Conservation (phyloP, 1,139 yeast genomes). For the Dujonia santamariae region DNA sequence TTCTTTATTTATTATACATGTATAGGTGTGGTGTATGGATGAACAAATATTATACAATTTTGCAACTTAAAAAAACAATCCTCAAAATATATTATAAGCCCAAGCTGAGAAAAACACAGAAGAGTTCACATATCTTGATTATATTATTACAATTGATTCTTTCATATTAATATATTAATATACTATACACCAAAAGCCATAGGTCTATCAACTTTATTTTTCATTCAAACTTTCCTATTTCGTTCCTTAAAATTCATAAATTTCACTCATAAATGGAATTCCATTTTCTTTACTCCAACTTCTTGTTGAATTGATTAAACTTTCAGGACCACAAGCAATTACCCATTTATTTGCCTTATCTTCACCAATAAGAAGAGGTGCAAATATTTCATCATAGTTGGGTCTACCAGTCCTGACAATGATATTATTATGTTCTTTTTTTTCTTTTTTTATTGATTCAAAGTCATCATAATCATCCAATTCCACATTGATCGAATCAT, state of each 20-base stretch:
- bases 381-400: conserved; percentile 26
- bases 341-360: conserved; percentile 46
- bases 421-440: no score
- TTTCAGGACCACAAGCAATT: conserved; percentile 69
- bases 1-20: no score
- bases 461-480: conserved; percentile 1
- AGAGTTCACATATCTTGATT: no score
- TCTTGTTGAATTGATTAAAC: conserved; percentile 47
- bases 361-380: conserved; percentile 20
- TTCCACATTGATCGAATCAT: conserved; percentile 16
- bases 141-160: no score
- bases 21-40: no score
- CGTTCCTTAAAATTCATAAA: conserved; percentile 25
- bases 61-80: background rate
- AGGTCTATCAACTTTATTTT: no score
- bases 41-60: no score
- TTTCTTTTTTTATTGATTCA: conserved; percentile 3
- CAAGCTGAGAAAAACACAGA: no score
- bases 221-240: background rate
- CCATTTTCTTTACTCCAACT: conserved; percentile 37
- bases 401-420: conserved; percentile 37
- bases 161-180: no score
- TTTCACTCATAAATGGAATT: conserved; percentile 44
- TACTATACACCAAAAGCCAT: no score
- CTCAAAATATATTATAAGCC: background rate